Conservation (phyloP, 129 eudicot genomes). For the Flaveria bidentis region DNA sequence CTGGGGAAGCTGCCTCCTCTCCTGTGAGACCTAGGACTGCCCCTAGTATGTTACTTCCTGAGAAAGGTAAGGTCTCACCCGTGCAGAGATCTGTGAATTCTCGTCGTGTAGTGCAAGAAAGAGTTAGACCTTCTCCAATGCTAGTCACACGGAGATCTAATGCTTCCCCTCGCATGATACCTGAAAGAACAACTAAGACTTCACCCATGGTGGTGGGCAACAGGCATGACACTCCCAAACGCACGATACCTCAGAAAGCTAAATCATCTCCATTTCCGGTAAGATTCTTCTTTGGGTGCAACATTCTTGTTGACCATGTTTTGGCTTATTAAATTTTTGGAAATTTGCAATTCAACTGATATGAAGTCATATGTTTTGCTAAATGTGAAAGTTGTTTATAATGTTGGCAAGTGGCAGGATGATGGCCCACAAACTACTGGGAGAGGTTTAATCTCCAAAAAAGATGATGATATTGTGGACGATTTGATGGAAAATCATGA, state of each 20-base stretch:
- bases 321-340: background rate
- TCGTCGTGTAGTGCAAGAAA: slow-evolving; percentile 29
- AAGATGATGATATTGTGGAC: slow-evolving; percentile 49
- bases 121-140: slow-evolving; percentile 34
- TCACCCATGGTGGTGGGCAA: slow-evolving; percentile 27
- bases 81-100: slow-evolving; percentile 33
- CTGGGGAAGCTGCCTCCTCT: slow-evolving; percentile 20
- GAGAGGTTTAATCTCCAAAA: slow-evolving; percentile 38
- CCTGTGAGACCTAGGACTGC: slow-evolving; percentile 38
- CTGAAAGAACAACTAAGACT: slow-evolving; percentile 34
- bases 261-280: slow-evolving; percentile 43
- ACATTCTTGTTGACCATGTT: slow-evolving; percentile 10
- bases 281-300: slow-evolving; percentile 26
- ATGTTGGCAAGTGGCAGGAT: slow-evolving; percentile 53
- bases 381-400: slow-evolving; percentile 3
- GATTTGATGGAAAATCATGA: slow-evolving; percentile 74
- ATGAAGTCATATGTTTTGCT: background rate
- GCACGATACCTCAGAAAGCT: slow-evolving; percentile 36
- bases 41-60: slow-evolving; percentile 40
- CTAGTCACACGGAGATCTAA: slow-evolving; percentile 33
- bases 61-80: slow-evolving; percentile 42
- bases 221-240: slow-evolving; percentile 36
- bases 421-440: slow-evolving; percentile 45
- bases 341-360: background rate
- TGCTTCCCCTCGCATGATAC: slow-evolving; percentile 29